phyloP scores from a whole-genome alignment of 768 basidiomycete genomes.

The Inosperma sp. region DNA sequence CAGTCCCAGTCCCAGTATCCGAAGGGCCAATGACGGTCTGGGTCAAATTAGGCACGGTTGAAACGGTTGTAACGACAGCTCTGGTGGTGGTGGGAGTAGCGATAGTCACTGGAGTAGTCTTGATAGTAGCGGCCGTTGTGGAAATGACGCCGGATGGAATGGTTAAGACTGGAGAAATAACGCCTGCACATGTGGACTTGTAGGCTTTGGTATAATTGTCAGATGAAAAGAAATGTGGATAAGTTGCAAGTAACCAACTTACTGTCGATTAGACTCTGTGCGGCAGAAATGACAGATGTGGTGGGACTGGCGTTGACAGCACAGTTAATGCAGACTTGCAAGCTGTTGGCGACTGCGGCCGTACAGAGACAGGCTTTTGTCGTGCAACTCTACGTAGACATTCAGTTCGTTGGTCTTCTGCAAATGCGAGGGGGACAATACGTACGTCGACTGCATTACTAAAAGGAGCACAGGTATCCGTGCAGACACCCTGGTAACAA shows the following conservation, averaged over 20 bases:
- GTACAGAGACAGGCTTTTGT: constrained; percentile 25
- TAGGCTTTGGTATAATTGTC: constrained; percentile 8
- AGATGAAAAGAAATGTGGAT: neutral
- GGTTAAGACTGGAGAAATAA: neutral
- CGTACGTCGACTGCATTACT: neutral
- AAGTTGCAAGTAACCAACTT: constrained; percentile 4
- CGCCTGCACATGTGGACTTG: neutral
- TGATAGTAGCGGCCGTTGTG: neutral
- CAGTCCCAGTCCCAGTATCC: too few species aligned
- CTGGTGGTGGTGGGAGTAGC: neutral
- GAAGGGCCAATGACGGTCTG: too few species aligned
- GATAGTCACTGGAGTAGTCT: neutral
- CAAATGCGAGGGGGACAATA: neutral
- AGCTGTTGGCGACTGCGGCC: constrained; percentile 15
- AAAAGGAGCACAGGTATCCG: neutral
- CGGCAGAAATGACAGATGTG: constrained; percentile 9
- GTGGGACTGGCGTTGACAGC: constrained; percentile 17
- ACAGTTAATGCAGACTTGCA: constrained; percentile 33
- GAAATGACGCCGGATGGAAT: neutral
- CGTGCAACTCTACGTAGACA: constrained; percentile 22
- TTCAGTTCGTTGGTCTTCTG: neutral
- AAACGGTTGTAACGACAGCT: neutral
- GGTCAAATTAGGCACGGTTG: too few species aligned
- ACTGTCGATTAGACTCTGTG: constrained; percentile 26
- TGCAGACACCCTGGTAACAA: neutral